Percentiles rank a stretch among this genome's conserved stretches.
Evolutionary conservation across 441 rosid genomes (phyloP).

Genomic region (Corymbia citriodora): DNA sequence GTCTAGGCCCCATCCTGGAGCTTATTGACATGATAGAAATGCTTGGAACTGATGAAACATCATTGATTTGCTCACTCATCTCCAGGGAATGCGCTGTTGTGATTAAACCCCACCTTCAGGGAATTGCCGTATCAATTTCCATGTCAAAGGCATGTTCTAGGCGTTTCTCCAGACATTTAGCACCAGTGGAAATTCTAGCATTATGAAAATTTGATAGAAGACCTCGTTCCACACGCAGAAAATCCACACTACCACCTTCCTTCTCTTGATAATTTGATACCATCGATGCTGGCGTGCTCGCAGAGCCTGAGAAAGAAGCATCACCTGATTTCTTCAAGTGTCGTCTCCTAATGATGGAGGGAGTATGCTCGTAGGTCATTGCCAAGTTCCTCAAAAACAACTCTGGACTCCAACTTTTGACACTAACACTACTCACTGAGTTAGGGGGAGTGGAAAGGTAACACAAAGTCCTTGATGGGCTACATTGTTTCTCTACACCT

Average conservation of each 20-base stretch:
- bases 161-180: conserved; percentile 5
- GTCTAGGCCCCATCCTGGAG: background rate
- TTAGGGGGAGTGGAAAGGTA: conserved; percentile 6
- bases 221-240: background rate
- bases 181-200: background rate
- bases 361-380: conserved; percentile 17
- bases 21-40: background rate
- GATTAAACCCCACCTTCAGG: background rate
- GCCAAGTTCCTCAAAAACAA: conserved; percentile 18
- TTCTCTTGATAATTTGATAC: background rate
- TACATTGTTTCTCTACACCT: background rate
- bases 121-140: background rate
- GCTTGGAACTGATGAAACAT: background rate
- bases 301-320: background rate
- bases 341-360: conserved; percentile 29
- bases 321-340: background rate
- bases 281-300: background rate
- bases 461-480: background rate
- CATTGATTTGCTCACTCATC: background rate
- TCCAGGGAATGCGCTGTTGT: background rate
- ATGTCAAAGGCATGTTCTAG: background rate
- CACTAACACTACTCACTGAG: background rate
- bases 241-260: background rate
- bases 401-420: conserved; percentile 4
- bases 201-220: background rate